A percentile compares a stretch with the other conserved stretches of the same genome.
Conservation (phyloP, 345 rosid species). For the Acer campestre region DNA sequence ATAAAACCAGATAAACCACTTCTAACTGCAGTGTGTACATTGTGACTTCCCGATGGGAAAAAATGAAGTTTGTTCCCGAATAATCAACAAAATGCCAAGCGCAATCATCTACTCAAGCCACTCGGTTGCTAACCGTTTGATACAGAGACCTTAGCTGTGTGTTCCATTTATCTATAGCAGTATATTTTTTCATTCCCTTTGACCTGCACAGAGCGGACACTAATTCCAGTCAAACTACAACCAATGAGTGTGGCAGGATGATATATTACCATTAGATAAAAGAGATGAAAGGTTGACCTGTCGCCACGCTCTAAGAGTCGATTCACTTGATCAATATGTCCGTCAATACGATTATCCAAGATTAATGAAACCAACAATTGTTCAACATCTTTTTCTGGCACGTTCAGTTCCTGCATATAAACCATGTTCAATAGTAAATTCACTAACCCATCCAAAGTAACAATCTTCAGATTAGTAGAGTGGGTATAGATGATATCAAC, state of each 20-base stretch:
- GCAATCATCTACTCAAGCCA: conserved; percentile 42
- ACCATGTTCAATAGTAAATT: conserved; percentile 2
- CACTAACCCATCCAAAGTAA: neutral
- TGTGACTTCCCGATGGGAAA: too few relatives aligned
- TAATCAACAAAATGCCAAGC: conserved; percentile 7
- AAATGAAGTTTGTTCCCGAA: neutral
- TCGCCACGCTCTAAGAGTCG: conserved; percentile 85
- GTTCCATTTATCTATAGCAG: conserved; percentile 96
- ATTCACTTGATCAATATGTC: conserved; percentile 98
- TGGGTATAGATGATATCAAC: neutral
- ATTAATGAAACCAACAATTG: conserved; percentile 88
- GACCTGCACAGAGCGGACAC: conserved; percentile 45
- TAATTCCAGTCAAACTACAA: conserved; percentile 16
- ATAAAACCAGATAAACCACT: conserved; percentile 7
- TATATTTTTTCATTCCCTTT: conserved; percentile 90
- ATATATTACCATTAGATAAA: neutral
- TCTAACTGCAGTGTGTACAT: conserved; percentile 6
- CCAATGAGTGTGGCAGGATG: neutral
- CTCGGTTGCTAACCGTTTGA: conserved; percentile 66
- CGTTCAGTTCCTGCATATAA: conserved; percentile 75
- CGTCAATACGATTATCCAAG: conserved; percentile 88
- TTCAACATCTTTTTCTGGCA: conserved; percentile 92
- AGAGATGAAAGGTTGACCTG: conserved; percentile 41
- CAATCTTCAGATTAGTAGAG: neutral
- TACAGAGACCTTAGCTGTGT: conserved; percentile 80